Conservation (phyloP, 148 eudicot species). For the Dysphania ambrosioides region DNA sequence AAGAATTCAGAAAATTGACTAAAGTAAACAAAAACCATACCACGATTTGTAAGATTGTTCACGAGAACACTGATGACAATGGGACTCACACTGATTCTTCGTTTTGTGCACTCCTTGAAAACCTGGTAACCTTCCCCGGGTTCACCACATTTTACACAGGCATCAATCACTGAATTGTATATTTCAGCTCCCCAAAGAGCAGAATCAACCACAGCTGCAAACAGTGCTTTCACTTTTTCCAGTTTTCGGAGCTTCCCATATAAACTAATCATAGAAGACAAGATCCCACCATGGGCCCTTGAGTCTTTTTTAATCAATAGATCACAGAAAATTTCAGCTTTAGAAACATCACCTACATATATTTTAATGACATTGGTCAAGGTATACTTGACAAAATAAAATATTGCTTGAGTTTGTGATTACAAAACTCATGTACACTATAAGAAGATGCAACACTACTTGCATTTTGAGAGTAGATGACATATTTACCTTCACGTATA, state of each 20-base stretch:
- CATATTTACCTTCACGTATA: constrained; percentile 48
- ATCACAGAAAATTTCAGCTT: constrained; percentile 50
- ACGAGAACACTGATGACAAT: constrained; percentile 74
- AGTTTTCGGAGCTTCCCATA: constrained; percentile 60
- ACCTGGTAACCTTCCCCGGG: constrained; percentile 52
- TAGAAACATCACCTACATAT: constrained; percentile 47
- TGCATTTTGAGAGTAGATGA: background rate
- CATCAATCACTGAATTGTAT: constrained; percentile 54
- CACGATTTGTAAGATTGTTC: constrained; percentile 50
- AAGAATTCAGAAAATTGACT: background rate
- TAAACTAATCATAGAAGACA: constrained; percentile 57
- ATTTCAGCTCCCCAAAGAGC: constrained; percentile 33
- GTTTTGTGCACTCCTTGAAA: constrained; percentile 44
- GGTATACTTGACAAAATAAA: background rate
- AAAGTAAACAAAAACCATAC: constrained; percentile 38
- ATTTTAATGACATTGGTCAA: constrained; percentile 1
- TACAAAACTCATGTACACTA: background rate
- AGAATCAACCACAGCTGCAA: constrained; percentile 36
- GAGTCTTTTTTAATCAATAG: constrained; percentile 46
- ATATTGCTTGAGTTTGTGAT: background rate
- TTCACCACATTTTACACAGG: constrained; percentile 48
- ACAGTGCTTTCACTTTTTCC: constrained; percentile 43
- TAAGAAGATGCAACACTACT: background rate
- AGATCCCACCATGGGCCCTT: constrained; percentile 42
- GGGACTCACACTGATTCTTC: constrained; percentile 50